A percentile compares a stretch with the other conserved stretches of the same genome.
phyloP scores from a whole-genome alignment of 208 protist genomes.

The Entamoeba dispar region DNA sequence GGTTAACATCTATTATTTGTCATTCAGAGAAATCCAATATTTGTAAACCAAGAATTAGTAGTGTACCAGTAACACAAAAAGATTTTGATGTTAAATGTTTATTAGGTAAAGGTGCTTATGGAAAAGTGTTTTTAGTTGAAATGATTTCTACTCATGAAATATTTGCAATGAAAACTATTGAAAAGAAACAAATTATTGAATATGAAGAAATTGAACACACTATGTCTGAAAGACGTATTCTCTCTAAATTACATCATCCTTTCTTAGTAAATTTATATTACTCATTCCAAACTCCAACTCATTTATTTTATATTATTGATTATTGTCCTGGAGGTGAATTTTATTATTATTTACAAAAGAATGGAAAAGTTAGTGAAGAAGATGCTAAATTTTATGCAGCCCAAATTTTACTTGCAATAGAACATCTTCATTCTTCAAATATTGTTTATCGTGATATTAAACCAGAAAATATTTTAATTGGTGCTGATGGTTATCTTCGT shows the following conservation, averaged over 20 bases:
- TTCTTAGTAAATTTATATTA: constrained; percentile 44
- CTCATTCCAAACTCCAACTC: constrained; percentile 43
- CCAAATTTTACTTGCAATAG: not conserved
- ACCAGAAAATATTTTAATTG: constrained; percentile 4
- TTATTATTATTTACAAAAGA: constrained; percentile 36
- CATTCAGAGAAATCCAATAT: not conserved
- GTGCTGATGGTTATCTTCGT: not conserved
- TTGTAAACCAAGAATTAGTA: not conserved
- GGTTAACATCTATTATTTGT: not conserved
- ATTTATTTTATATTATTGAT: constrained; percentile 40
- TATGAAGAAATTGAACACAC: constrained; percentile 33
- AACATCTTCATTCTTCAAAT: not conserved
- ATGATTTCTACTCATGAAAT: constrained; percentile 35
- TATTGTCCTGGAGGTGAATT: constrained; percentile 44
- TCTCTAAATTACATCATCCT: constrained; percentile 33
- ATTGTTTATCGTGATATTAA: constrained; percentile 9
- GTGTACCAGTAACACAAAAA: not conserved
- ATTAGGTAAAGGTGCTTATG: constrained; percentile 3
- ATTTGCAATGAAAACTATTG: constrained; percentile 48
- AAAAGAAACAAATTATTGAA: constrained; percentile 36
- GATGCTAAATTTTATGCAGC: constrained; percentile 27
- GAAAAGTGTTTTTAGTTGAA: constrained; percentile 40
- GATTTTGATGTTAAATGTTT: not conserved
- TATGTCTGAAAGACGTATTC: constrained; percentile 24
- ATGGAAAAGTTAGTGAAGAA: not conserved